Evolutionary conservation across 2,329 filamentous ascomycete species (phyloP).

Genomic region (Hypoxylon sp.): DNA sequence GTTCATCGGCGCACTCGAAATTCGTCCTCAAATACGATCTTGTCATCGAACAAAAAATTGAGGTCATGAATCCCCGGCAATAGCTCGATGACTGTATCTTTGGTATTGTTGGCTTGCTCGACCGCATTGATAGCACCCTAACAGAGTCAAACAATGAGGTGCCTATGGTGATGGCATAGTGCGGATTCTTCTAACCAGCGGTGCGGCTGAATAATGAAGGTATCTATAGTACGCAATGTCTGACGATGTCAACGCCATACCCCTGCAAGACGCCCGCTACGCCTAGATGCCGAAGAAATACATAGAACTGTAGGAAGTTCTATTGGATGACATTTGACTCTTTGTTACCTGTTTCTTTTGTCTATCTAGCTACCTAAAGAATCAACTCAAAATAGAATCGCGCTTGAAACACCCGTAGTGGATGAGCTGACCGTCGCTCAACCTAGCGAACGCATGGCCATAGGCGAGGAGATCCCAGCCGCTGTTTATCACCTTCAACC

Average conservation of each 20-base stretch:
- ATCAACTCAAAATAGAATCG: background rate
- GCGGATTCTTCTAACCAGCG: background rate
- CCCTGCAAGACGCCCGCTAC: background rate
- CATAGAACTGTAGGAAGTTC: background rate
- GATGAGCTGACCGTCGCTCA: background rate
- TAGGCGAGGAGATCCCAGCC: background rate
- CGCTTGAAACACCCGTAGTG: background rate
- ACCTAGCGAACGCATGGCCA: background rate
- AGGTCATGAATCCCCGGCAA: background rate
- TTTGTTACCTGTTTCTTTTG: background rate
- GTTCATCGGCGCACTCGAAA: background rate
- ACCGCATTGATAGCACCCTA: background rate
- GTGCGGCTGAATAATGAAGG: background rate
- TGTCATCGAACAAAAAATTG: background rate
- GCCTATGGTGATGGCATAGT: background rate
- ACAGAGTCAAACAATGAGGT: background rate
- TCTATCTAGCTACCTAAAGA: background rate
- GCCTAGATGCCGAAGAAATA: background rate
- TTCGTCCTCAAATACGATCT: background rate
- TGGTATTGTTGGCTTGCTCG: background rate
- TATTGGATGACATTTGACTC: background rate
- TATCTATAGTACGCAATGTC: background rate
- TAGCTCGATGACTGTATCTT: background rate
- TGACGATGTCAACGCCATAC: background rate
- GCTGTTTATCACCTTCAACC: background rate